Conservation (phyloP, 2,329 filamentous ascomycete species). For the Lecanicillium sp. region DNA sequence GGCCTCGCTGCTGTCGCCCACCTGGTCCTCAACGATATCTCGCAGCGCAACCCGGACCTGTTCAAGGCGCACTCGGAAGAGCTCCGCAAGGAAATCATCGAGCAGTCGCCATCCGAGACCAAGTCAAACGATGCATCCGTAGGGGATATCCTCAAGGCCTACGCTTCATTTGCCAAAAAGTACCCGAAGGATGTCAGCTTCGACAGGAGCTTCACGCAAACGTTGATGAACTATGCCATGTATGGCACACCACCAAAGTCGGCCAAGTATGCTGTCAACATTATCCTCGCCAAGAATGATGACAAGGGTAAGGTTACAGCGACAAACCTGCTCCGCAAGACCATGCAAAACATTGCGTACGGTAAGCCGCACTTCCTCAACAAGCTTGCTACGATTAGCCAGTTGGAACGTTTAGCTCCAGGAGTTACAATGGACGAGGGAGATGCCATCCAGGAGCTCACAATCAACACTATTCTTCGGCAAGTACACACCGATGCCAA, state of each 20-base stretch:
- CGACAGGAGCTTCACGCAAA: constrained; percentile 73
- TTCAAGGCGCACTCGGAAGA: constrained; percentile 91
- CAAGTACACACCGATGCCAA: constrained; percentile 59
- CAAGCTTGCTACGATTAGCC: constrained; percentile 64
- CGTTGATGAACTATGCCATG: constrained; percentile 75
- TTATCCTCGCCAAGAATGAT: constrained; percentile 68
- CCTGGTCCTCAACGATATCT: constrained; percentile 87
- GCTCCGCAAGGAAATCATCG: constrained; percentile 78
- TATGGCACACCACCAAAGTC: constrained; percentile 75
- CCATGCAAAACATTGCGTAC: constrained; percentile 67
- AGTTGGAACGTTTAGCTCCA: constrained; percentile 70
- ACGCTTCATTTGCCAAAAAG: constrained; percentile 81
- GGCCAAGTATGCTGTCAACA: constrained; percentile 89
- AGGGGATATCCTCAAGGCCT: constrained; percentile 91
- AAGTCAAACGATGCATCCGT: constrained; percentile 64
- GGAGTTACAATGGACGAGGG: constrained; percentile 66
- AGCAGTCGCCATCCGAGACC: constrained; percentile 67
- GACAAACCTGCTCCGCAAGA: constrained; percentile 72
- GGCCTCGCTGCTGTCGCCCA: constrained; percentile 74
- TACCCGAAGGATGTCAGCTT: constrained; percentile 78
- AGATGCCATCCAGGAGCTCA: constrained; percentile 73
- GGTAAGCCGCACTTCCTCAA: constrained; percentile 68
- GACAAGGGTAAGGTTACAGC: constrained; percentile 77
- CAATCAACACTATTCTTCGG: constrained; percentile 67
- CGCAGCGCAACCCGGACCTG: constrained; percentile 78